A percentile compares a stretch with the other conserved stretches of the same genome.
Conservation (phyloP, 345 rosid genomes). For the Euclidium syriacum region DNA sequence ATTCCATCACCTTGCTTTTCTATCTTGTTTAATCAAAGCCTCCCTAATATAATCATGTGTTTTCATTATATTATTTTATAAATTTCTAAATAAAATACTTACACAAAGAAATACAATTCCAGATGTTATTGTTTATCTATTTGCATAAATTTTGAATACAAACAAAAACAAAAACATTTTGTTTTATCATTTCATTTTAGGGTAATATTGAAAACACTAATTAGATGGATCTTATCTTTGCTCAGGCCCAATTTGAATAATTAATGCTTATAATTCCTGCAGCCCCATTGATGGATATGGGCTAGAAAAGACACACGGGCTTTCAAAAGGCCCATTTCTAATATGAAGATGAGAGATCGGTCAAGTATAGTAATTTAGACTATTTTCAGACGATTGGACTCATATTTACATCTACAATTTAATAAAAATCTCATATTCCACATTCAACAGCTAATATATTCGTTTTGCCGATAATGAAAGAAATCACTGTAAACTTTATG, state of each 20-base stretch:
- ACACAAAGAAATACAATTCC: not conserved
- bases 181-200: not conserved
- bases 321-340: not conserved
- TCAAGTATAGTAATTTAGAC: not conserved
- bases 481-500: not conserved
- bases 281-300: not conserved
- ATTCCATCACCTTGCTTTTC: constrained; percentile 33
- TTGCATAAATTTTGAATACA: not conserved
- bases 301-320: not conserved
- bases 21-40: constrained; percentile 19
- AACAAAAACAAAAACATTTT: no score
- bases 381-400: not conserved
- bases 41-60: constrained; percentile 8
- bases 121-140: not conserved
- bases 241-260: not conserved
- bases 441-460: not conserved
- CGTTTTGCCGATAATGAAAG: no score
- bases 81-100: not conserved
- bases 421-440: not conserved
- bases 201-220: not conserved
- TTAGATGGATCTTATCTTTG: not conserved
- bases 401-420: not conserved
- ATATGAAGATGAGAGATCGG: not conserved
- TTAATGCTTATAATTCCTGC: not conserved
- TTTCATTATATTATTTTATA: not conserved